Base-by-base conservation (phyloP, 1,284 basidiomycete genomes). In the Ustilago nuda region DNA sequence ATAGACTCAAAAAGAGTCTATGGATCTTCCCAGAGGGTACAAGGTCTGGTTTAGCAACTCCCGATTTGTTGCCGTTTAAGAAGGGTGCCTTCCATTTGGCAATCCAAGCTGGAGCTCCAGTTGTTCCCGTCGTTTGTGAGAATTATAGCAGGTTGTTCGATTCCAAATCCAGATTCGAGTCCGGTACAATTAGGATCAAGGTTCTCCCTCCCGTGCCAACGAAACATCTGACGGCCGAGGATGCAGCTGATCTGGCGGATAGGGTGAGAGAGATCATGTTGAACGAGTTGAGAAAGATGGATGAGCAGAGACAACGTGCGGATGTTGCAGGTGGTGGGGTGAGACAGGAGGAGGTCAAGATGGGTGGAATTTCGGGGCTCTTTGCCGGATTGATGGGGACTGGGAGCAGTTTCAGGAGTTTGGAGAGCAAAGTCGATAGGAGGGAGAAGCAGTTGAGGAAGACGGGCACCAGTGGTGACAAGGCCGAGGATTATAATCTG, bases 41-140 rank as follows among this genome's bases (percentile, higher is more conserved):
- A 3, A 90, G 97, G 13, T 81, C 79, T n/a, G 79, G 83, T 11
- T 46, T 84, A 15, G 78, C 82, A 0, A 74, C 80, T 0, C 84
- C 84, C 0, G 84, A 81, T 41, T 62, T 85, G 39, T 89, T 94
- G 3, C 92, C 94, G 0, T 93, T 99, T 88, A 99, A 99, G 88
- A 99, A 98, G 87, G 97, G 97, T 45, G 95, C 95, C 0, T 99
- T 99, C 89, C 94, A 99, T 84, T 89, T 98, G 41, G 96, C 97
- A 13, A 89, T 98, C 15, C 92, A 97, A 87, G 92, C 92, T 8
- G 92, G 92, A 27, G 72, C 88, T 0, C 71, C 87, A 84, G 92
- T 99, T 78, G 90, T 94, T 17, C 95, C 96, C 9, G 90, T 99
- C 60, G 92, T 99, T 0, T 92, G 92, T 77, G 95, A 99, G 87